phyloP scores from a whole-genome alignment of 345 rosid species.

The Carallia brachiata region DNA sequence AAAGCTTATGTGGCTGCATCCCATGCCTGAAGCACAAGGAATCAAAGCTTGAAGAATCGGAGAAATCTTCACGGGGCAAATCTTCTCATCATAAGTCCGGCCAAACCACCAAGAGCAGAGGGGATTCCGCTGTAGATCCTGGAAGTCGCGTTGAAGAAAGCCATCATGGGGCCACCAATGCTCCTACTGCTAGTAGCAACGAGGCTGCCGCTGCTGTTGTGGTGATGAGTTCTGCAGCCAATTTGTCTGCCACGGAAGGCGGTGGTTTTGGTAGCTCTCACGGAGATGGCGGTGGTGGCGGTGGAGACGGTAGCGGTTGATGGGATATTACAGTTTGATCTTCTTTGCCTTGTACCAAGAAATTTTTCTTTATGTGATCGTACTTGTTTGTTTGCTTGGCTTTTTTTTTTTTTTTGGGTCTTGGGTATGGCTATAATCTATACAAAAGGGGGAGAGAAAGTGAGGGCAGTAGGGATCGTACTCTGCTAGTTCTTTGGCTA shows the following conservation, averaged over 20 bases:
- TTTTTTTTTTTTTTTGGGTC: too few species aligned
- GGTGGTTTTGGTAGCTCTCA: constrained; percentile 21
- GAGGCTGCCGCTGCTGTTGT: constrained; percentile 25
- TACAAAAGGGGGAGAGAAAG: too few species aligned
- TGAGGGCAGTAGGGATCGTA: too few species aligned
- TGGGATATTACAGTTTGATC: background rate
- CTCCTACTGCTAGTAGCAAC: background rate
- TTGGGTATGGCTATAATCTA: too few species aligned
- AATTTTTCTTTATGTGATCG: too few species aligned
- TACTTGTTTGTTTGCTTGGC: too few species aligned
- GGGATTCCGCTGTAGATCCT: background rate
- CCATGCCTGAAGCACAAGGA: constrained; percentile 16
- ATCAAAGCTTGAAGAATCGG: background rate
- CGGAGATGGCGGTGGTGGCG: constrained; percentile 21
- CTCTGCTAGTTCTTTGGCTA: too few species aligned
- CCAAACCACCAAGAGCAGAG: background rate
- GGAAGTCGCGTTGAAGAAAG: constrained; percentile 2
- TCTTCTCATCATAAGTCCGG: constrained; percentile 8
- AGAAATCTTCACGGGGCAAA: background rate
- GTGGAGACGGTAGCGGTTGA: background rate
- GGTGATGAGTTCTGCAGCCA: constrained; percentile 5
- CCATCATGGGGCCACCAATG: constrained; percentile 4
- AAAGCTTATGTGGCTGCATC: constrained; percentile 24
- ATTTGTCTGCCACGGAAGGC: constrained; percentile 24
- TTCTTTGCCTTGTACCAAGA: background rate